Evolutionary conservation across 2,329 filamentous ascomycete genomes (phyloP).

Genomic region (Cryphonectria naterciae): DNA sequence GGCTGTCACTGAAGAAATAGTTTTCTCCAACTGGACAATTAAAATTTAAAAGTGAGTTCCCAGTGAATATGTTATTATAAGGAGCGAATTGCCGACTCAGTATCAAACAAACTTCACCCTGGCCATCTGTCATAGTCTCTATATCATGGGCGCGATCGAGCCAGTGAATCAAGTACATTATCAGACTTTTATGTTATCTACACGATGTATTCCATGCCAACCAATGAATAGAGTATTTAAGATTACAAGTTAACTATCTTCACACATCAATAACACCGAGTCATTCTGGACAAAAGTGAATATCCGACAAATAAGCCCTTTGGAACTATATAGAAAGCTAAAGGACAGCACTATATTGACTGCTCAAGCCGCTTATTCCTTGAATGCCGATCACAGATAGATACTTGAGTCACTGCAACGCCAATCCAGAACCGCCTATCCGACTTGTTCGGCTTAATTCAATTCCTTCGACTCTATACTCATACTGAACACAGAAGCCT

Average conservation of each 20-base stretch:
- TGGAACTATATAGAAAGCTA: neutral
- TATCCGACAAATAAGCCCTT: neutral
- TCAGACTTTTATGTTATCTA: neutral
- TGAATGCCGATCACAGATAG: neutral
- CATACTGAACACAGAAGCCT: neutral
- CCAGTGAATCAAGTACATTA: neutral
- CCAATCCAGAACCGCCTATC: neutral
- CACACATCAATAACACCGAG: neutral
- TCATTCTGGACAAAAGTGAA: neutral
- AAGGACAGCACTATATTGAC: neutral
- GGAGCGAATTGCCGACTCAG: neutral
- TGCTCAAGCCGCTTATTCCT: neutral
- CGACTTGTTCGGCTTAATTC: neutral
- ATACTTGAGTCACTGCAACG: neutral
- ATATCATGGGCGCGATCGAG: neutral
- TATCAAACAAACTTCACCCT: neutral
- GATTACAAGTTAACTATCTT: neutral
- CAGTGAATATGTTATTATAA: neutral
- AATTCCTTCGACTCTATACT: neutral
- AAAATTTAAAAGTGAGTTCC: neutral
- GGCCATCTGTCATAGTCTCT: neutral
- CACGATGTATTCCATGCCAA: neutral
- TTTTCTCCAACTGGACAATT: neutral
- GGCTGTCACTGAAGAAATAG: neutral
- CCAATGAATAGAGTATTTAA: neutral